Evolutionary conservation across 805 yeast genomes (phyloP), one percentile per base, ranked within the genome.

Genomic region (Deakozyma indianensis): DNA sequence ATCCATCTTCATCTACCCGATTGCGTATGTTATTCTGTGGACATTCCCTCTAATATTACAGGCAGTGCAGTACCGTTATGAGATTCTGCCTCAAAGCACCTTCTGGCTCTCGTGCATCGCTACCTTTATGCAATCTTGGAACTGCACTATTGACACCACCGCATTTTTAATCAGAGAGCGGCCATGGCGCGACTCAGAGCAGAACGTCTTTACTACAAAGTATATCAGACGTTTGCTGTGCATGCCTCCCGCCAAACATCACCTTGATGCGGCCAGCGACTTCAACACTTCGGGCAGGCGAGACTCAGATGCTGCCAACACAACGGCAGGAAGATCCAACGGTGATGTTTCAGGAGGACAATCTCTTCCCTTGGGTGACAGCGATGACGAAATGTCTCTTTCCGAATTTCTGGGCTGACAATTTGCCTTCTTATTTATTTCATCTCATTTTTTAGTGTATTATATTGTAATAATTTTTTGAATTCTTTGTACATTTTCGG

Each of bases 21-120:
- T 81, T 38, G 81, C 94, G 1, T 87, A 85, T 60, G 69, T 85
- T 47, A 68, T 82, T 23, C 62, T 86, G 42, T 87, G 96, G 96
- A 56, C 80, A 20, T 79, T 83, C 51, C 96, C 96, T 1, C 73
- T 84, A 49, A 71, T 80, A 3, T 67, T 75, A 28, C 83, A 81
- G 54, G 68, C 77, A 46, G 68, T 84, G 7, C 77, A 74, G 54
- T 66, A 71, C 52, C 65, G 67, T 32, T 65, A 70, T 52, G 77
- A 73, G 47, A n/a, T 9, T 14, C 58, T 69, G 20, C 41, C 49
- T 1, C 67, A 71, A 48, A 74, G 75, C 1, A 75, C 81, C 2
- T 70, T 71, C 48, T 80, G 90, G 80, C 60, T 84, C 35, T 71
- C 74, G 44, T 71, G 75, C 44, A 63, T 81, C 45, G 76, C 81